Conservation (phyloP, 306 rosid species). For the Corylus heterophylla region DNA sequence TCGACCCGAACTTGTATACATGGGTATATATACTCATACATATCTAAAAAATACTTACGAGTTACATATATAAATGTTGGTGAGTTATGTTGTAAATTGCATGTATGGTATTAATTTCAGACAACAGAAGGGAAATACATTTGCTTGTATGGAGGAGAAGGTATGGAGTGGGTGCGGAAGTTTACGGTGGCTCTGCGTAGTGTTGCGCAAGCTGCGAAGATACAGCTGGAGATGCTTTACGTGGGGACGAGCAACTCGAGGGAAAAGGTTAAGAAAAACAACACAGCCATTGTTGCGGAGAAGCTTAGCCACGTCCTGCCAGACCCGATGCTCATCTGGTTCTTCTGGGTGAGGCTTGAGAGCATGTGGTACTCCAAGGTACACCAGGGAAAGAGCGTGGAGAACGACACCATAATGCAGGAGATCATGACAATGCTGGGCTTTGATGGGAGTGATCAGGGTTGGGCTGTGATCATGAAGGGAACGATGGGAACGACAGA, state of each 20-base stretch:
- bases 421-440: slow-evolving; percentile 39
- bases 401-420: slow-evolving; percentile 39
- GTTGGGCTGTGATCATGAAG: slow-evolving; percentile 41
- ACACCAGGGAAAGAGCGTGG: slow-evolving; percentile 25
- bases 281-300: slow-evolving; percentile 26
- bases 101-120: slow-evolving; percentile 28
- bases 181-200: slow-evolving; percentile 35
- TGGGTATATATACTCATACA: slow-evolving; percentile 42
- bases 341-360: slow-evolving; percentile 68
- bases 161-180: slow-evolving; percentile 56
- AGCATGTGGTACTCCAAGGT: slow-evolving; percentile 63
- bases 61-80: no score
- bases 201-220: slow-evolving; percentile 29
- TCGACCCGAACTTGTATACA: slow-evolving; percentile 27
- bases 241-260: slow-evolving; percentile 59
- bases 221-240: slow-evolving; percentile 56
- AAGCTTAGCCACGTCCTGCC: slow-evolving; percentile 35
- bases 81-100: background rate
- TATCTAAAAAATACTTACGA: no score
- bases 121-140: slow-evolving; percentile 43
- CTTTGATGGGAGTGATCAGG: slow-evolving; percentile 37
- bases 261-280: slow-evolving; percentile 31
- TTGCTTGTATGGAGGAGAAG: slow-evolving; percentile 72
- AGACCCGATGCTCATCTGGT: slow-evolving; percentile 51
- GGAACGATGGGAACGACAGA: slow-evolving; percentile 20